Evolutionary conservation across 129 eudicot genomes (phyloP), one percentile per base, ranked within the genome.

Genomic region (Pulicaria dysenterica): DNA sequence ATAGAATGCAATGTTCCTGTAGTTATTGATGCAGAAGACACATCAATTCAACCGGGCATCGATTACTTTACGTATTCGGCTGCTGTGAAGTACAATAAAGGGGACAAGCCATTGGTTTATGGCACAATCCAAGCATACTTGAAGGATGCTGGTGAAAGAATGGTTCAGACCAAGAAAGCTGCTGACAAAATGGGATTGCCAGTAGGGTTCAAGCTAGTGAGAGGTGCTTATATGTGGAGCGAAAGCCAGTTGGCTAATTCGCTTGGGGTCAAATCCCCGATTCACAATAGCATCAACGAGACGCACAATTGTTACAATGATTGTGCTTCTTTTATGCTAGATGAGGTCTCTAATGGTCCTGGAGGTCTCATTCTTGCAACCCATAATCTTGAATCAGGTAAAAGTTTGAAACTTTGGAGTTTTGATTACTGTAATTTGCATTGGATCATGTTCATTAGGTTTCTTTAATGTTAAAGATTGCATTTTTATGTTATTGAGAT

Each of bases 361-460:
- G 94, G 94, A 2, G 85, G 89, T 3, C 83, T 86, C 34, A 87
- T 95, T 62, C 89, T 95, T 47, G 99, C 99, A 3, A 95, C 99
- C 47, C 99, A 95, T 76, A 95, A 95, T 50, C 59, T 86, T 34
- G 94, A 90, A 66, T 95, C 99, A 86, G 99, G 99, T 94, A 79
- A 63, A 31, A 64, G 64, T 15, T 68, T 16, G 48, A 6, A 36
- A 37, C 36, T 77, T 54, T 73, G 17, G 7, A 5, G 42, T 45
- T 71, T 51, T 67, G 7, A 60, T 44, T 51, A 12, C 2, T 6
- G 15, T 42, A 34, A 14, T 34, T 70, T 31, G 9, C 3, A 38
- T 5, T 43, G 6, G 34, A n/a, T 49, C 34, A 2, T 11, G 6
- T 45, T 54, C 10, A 17, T 42, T 6, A 49, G 62, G 71, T 49